Evolutionary conservation across 768 basidiomycete genomes (phyloP).

Genomic region (Boletus edulis): DNA sequence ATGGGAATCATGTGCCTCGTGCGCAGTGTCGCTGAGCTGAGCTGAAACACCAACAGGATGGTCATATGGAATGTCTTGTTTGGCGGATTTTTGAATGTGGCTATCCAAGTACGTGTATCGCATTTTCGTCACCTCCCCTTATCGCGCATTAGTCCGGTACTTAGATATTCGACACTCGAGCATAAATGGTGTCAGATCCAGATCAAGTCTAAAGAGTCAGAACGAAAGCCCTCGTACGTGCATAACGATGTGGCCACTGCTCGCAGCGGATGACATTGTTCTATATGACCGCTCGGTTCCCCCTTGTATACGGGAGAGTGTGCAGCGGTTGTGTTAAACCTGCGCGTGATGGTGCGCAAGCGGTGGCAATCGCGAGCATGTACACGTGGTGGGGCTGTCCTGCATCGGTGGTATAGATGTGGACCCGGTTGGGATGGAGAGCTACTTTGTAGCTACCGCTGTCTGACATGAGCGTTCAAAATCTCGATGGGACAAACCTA

Average conservation of each 20-base stretch:
- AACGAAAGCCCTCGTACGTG: conserved; percentile 68
- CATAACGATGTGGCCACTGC: conserved; percentile 41
- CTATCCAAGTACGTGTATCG: conserved; percentile 52
- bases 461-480: too few species aligned
- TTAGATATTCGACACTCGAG: conserved; percentile 84
- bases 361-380: too few species aligned
- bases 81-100: conserved; percentile 89
- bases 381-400: too few species aligned
- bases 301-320: too few species aligned
- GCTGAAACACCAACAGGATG: conserved; percentile 51
- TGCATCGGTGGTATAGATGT: too few species aligned
- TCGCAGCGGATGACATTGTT: conserved; percentile 73
- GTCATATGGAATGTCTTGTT: conserved; percentile 89
- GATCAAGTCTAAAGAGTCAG: conserved; percentile 67
- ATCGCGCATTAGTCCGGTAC: conserved; percentile 61
- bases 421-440: too few species aligned
- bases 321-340: too few species aligned
- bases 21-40: background rate
- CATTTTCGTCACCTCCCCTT: background rate
- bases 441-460: too few species aligned
- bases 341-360: too few species aligned
- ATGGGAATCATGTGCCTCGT: background rate
- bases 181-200: conserved; percentile 72
- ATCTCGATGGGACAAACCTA: too few species aligned
- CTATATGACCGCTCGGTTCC: conserved; percentile 40